Base-by-base conservation (phyloP, 208 protist species). In the Entamoeba histolytica region DNA sequence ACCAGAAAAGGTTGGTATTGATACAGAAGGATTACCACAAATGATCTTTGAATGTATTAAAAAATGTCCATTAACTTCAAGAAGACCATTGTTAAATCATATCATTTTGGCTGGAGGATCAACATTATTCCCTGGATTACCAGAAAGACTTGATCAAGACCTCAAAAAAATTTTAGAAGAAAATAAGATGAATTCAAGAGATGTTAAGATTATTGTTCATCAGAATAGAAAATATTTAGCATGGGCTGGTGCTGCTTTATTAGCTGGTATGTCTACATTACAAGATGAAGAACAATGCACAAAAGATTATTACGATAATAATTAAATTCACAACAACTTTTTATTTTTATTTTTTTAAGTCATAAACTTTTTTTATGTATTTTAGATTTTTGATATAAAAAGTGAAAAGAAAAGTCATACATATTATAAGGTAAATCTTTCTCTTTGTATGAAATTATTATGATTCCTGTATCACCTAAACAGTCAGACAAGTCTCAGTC, bases 1-100 rank as follows among this genome's bases (percentile, higher is more conserved):
- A 51, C 98, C 98, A 8, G 49, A 95, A 23, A 96, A 98, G 23
- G 97, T 99, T 93, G 97, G 98, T 93, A 92, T 97, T 12, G 96
- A 94, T 73, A 0, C 23, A 35, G 14, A 8, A 5, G 50, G 91
- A 49, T 50, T 94, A 49, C 4, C 23, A 5, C 4, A 91, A 2
- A n/a, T 91, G 31, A 5, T 92, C 0, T 94, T 94, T 49, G 4
- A 39, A 0, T 2, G 12, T 1, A 92, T 94, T 91, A 55, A 91
- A 44, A 44, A 44, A 4, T 73, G 35, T 49, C 49, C 35, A 23
- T 35, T 94, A 4, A 50, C 47, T 17, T 44, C 51, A 28, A 73
- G 69, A 39, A 23, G 35, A 35, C 28, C 7, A 15, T 93, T 95
- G 4, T 94, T 94, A n/a, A 15, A 78, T 50, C 19, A 93, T 44